These are phyloP conservation scores for Alternaria hordeiaustralica DNA, from an alignment of 2,329 filamentous ascomycete species.

Conservation along the genomic window DNA sequence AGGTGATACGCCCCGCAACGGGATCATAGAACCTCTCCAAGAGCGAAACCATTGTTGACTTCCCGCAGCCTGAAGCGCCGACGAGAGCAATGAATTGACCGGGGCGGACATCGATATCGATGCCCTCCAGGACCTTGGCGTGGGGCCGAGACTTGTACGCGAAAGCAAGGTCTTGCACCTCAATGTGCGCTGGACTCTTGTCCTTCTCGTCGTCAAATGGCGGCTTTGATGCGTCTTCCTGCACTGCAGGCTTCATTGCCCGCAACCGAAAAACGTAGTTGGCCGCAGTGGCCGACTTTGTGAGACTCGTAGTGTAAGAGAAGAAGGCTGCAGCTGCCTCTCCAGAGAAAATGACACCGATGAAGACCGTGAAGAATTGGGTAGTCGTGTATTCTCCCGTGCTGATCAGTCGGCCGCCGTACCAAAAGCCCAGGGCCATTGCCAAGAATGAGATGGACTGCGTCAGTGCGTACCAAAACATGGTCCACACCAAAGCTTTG, in stretches of 20 bases:
- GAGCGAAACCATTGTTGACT: slow-evolving; percentile 89
- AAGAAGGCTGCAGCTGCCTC: slow-evolving; percentile 86
- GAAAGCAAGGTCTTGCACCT: slow-evolving; percentile 70
- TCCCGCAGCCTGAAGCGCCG: slow-evolving; percentile 90
- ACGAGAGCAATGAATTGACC: slow-evolving; percentile 89
- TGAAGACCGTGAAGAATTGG: slow-evolving; percentile 92
- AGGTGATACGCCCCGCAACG: slow-evolving; percentile 75
- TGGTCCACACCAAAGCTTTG: slow-evolving; percentile 70
- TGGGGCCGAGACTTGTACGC: slow-evolving; percentile 81
- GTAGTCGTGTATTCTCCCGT: slow-evolving; percentile 68
- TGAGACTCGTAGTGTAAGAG: slow-evolving; percentile 93
- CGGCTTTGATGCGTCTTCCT: slow-evolving; percentile 43
- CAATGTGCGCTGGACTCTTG: slow-evolving; percentile 41
- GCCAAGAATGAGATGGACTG: slow-evolving; percentile 71
- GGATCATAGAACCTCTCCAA: slow-evolving; percentile 96
- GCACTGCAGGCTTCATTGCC: slow-evolving; percentile 45
- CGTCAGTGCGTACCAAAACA: slow-evolving; percentile 82
- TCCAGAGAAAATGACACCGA: slow-evolving; percentile 49
- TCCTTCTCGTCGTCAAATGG: slow-evolving; percentile 42
- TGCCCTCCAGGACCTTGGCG: slow-evolving; percentile 80
- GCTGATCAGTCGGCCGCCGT: slow-evolving; percentile 45
- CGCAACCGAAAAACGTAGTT: slow-evolving; percentile 57
- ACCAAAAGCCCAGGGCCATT: slow-evolving; percentile 48
- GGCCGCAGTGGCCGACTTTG: slow-evolving; percentile 90
- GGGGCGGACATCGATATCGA: slow-evolving; percentile 70